Evolutionary conservation across 2,329 filamentous ascomycete species (phyloP).

Genomic region (Akanthomyces lecanii): DNA sequence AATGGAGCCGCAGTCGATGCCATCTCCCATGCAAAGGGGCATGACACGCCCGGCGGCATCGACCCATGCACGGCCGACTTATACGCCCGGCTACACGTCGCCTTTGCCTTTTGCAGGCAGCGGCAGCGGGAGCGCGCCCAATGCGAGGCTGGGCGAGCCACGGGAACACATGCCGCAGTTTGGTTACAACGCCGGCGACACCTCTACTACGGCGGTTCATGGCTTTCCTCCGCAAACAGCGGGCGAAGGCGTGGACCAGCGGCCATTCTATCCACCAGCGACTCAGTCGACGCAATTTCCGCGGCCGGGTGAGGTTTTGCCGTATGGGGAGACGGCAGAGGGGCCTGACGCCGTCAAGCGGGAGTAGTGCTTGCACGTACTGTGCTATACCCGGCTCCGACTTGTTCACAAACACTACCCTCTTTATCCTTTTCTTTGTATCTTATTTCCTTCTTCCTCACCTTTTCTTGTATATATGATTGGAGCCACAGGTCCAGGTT

Average conservation of each 20-base stretch:
- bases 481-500: neutral
- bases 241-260: neutral
- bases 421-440: conserved; percentile 7
- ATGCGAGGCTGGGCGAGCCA: neutral
- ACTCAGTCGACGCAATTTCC: neutral
- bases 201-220: neutral
- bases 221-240: conserved; percentile 1
- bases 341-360: neutral
- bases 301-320: neutral
- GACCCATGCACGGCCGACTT: neutral
- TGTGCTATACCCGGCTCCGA: neutral
- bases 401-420: neutral
- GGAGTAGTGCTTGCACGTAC: neutral
- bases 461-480: conserved; percentile 14
- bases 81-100: neutral
- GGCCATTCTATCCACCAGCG: neutral
- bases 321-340: conserved; percentile 1
- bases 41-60: neutral
- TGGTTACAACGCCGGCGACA: conserved; percentile 1
- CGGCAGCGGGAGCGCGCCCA: neutral
- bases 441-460: neutral
- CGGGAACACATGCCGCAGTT: conserved; percentile 8
- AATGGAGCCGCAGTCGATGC: neutral
- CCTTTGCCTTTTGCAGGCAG: neutral
- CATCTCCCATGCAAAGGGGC: conserved; percentile 9